Percentiles rank a stretch among this genome's conserved stretches.
Evolutionary conservation across 2,329 filamentous ascomycete genomes (phyloP).

Genomic region (Fusarium duplospermum): DNA sequence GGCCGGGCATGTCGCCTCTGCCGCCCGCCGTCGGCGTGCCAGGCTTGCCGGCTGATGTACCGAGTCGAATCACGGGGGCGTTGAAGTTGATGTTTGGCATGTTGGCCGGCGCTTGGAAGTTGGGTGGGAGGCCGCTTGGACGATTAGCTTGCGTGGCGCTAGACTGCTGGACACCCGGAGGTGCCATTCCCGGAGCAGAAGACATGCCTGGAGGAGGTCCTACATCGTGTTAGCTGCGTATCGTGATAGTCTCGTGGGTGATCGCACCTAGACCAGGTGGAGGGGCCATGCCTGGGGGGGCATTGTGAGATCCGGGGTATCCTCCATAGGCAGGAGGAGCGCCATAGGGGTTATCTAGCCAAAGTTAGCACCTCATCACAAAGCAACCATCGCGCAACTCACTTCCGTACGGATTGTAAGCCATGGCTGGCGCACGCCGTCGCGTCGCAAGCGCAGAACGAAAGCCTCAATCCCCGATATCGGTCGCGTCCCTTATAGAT

Average conservation of each 20-base stretch:
- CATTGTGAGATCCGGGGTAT: constrained; percentile 70
- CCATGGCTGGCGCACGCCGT: constrained; percentile 54
- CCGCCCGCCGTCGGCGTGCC: constrained; percentile 53
- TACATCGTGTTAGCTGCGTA: constrained; percentile 48
- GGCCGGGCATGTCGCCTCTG: constrained; percentile 55
- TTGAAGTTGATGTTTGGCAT: constrained; percentile 99
- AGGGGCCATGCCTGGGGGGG: constrained; percentile 76
- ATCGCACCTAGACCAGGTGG: constrained; percentile 84
- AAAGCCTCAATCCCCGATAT: background rate
- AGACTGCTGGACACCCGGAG: constrained; percentile 81
- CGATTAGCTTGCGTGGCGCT: constrained; percentile 81
- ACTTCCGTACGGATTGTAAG: constrained; percentile 73
- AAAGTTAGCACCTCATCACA: constrained; percentile 17
- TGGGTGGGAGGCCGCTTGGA: constrained; percentile 82
- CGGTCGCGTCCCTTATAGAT: background rate
- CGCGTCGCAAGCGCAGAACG: constrained; percentile 20
- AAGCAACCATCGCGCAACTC: constrained; percentile 28
- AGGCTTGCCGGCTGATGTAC: constrained; percentile 78
- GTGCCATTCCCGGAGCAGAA: constrained; percentile 81
- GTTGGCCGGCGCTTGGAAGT: constrained; percentile 89
- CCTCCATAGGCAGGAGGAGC: constrained; percentile 78
- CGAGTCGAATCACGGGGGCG: constrained; percentile 93
- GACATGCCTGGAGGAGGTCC: constrained; percentile 84
- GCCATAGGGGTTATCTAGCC: constrained; percentile 71
- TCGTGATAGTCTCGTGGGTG: background rate